Evolutionary conservation across 78 protist genomes (phyloP), one percentile per base, ranked within the genome.

Genomic region (Capsaspora owczarzaki): DNA sequence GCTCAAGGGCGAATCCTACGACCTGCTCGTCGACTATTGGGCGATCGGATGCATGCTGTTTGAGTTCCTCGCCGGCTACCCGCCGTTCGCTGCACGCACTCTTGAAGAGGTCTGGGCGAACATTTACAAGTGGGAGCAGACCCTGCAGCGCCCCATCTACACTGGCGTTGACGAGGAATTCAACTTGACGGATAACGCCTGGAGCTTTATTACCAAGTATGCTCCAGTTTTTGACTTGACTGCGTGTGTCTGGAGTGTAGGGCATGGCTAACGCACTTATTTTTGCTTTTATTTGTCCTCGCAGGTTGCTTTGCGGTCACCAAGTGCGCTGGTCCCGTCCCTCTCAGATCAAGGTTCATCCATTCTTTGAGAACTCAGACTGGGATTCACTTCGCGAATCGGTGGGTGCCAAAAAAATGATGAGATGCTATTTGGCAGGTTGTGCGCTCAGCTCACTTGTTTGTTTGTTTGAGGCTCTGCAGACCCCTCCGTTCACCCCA

Each of bases 111-210:
- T 72, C 33, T 77, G 66, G 79, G 12, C 23, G 61, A 82, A 87
- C 42, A 87, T 90, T 27, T 41, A 83, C 61, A 41, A 76, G 37
- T 84, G 88, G 89, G 76, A 86, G 43, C 74, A 81, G 47, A 74
- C 41, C 38, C 84, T 86, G 72, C 76, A 81, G 37, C 77, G 84
- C 8, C 84, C 84, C 4, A 42, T 51, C 20, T 79, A 79, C 44
- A 22, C 19, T 14, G 75, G 78, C 49, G 70, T 1, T 12, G 75
- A 81, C 25, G 35, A 37, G n/a, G 84, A 81, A 29, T 71, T 81
- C 70, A 66, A 81, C 41, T 5, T 68, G 43, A 43, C 78, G 33
- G 78, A 81, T 27, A 78, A 71, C n/a, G 84, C 51, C 33, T 66
- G 81, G 81, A 66, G 49, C 61, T 5, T 74, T 12, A 74, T 74